phyloP scores from a whole-genome alignment of 306 rosid genomes.

The Cucumis cinereus region DNA sequence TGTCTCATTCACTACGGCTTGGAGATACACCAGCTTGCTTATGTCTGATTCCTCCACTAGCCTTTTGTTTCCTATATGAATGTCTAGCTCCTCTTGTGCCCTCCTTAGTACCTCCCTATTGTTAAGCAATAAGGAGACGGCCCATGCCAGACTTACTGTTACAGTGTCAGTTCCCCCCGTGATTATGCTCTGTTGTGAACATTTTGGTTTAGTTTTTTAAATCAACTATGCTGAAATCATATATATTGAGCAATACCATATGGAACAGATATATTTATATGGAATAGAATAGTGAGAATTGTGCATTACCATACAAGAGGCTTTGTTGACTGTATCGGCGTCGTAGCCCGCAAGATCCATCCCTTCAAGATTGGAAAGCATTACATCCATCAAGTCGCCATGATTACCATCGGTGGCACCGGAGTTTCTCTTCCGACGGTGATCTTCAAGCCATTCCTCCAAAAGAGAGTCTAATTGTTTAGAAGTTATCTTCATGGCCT shows the following conservation, averaged over 20 bases:
- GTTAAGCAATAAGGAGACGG: slow-evolving; percentile 23
- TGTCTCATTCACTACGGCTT: slow-evolving; percentile 39
- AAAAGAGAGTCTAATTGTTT: slow-evolving; percentile 18
- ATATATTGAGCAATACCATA: too few species aligned
- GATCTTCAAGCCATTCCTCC: slow-evolving; percentile 35
- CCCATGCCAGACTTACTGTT: slow-evolving; percentile 28
- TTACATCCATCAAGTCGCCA: slow-evolving; percentile 29
- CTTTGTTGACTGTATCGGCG: slow-evolving; percentile 32
- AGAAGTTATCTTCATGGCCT: slow-evolving; percentile 15
- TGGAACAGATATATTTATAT: too few species aligned
- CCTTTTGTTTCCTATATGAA: slow-evolving; percentile 38
- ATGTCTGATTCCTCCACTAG: slow-evolving; percentile 33
- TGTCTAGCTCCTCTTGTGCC: slow-evolving; percentile 34
- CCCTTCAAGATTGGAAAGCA: slow-evolving; percentile 13
- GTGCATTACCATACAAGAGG: slow-evolving; percentile 27
- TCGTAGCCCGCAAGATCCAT: slow-evolving; percentile 24
- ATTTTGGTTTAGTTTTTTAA: not conserved
- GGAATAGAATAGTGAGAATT: not conserved
- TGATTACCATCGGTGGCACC: not conserved
- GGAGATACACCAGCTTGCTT: slow-evolving; percentile 31
- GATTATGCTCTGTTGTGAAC: slow-evolving; percentile 12
- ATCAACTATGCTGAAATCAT: too few species aligned
- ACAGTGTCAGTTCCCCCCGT: slow-evolving; percentile 40
- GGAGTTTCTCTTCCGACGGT: not conserved
- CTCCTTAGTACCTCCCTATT: slow-evolving; percentile 15